Evolutionary conservation across 2,329 filamentous ascomycete genomes (phyloP).

Genomic region (Colletotrichum cereale): DNA sequence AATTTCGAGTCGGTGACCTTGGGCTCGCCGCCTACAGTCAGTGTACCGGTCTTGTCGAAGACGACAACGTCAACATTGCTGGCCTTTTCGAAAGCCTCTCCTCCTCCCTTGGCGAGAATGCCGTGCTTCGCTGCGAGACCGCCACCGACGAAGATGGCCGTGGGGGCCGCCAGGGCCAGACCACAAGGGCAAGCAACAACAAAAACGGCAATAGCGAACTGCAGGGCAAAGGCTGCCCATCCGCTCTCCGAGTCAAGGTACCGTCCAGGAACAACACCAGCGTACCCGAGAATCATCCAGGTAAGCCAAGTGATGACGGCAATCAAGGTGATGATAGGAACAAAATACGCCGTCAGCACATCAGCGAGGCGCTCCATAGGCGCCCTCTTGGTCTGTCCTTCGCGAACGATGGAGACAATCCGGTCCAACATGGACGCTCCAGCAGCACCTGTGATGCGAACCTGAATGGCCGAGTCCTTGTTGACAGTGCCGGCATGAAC

Average conservation of each 20-base stretch:
- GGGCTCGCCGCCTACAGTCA: conserved; percentile 80
- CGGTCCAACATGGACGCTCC: conserved; percentile 84
- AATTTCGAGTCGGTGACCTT: conserved; percentile 70
- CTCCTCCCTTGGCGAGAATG: conserved; percentile 86
- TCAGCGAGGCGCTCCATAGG: conserved; percentile 83
- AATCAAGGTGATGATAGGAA: conserved; percentile 77
- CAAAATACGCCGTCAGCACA: conserved; percentile 80
- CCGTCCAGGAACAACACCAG: conserved; percentile 66
- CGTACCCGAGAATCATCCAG: conserved; percentile 76
- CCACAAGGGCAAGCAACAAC: conserved; percentile 90
- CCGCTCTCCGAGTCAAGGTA: conserved; percentile 72
- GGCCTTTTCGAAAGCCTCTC: conserved; percentile 88
- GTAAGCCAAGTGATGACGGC: conserved; percentile 78
- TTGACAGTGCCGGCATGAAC: conserved; percentile 83
- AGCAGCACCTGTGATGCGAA: conserved; percentile 73
- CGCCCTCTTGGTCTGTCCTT: conserved; percentile 81
- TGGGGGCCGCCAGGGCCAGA: conserved; percentile 86
- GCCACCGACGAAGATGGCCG: conserved; percentile 85
- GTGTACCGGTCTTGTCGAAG: conserved; percentile 90
- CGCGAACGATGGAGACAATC: conserved; percentile 81
- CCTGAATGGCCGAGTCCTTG: conserved; percentile 71
- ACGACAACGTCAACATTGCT: conserved; percentile 83
- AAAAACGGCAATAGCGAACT: conserved; percentile 88
- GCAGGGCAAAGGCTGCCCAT: conserved; percentile 80
- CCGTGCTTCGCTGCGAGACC: conserved; percentile 84